Evolutionary conservation across 805 yeast species (phyloP), one percentile per base, ranked within the genome.

Genomic region (Limtongia smithiae): DNA sequence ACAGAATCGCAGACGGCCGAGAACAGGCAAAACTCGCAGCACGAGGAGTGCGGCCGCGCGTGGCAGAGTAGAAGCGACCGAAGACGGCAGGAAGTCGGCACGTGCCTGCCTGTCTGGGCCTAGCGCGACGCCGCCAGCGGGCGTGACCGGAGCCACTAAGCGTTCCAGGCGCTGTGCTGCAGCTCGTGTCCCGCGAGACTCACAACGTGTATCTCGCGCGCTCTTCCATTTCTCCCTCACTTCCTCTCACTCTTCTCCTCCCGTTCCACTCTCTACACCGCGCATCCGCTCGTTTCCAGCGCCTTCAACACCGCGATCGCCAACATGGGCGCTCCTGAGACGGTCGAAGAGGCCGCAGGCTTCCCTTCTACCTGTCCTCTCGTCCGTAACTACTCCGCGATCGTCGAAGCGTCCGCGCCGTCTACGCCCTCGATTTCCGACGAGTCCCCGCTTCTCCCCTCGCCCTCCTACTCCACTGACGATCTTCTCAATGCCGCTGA

Each of bases 351-450:
- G 18, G 37, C 24, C 31, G 46, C 17, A 43, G 44, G 5, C 27
- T 24, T 36, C 34, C 48, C 38, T 31, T 39, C 41, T 38, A 41
- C 36, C 34, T n/a, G n/a, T n/a, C 9, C 46, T 18, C 36, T 49
- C 18, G 37, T 54, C 39, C 51, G 55, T 42, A 50, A 56, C 30
- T 54, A 54, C 43, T 46, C 58, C 32, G 25, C 58, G 36, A 50
- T 54, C 37, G 24, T 9, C 20, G 38, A 41, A 37, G 46, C 52
- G 9, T 39, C 40, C 38, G 51, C 50, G 2, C 46, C 40, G 41
- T 54, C 20, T 44, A 37, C 40, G 40, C 38, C 20, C 37, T 44
- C 25, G 31, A 11, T 21, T 11, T 46, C 36, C 32, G 58, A 54
- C 28, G 53, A 54, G 50, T 40, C 58, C 15, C 54, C 58, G 18